phyloP scores from a whole-genome alignment of 176 grass and related monocot species.

The Raddia guianensis region DNA sequence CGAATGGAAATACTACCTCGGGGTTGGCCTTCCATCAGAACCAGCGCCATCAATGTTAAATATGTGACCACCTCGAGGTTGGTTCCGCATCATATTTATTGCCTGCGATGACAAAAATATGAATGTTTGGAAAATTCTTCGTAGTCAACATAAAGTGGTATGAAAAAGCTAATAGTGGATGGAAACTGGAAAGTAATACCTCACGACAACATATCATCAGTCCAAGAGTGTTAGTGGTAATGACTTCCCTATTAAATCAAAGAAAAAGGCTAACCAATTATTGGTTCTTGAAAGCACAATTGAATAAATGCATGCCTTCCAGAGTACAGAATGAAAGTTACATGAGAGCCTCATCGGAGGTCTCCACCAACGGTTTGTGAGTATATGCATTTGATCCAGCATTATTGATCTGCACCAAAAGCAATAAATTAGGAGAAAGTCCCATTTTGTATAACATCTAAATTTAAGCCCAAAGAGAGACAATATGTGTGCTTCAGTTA shows the following conservation, averaged over 20 bases:
- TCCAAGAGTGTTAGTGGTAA: constrained; percentile 94
- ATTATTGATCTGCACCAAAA: constrained; percentile 83
- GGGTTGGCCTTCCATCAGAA: constrained; percentile 98
- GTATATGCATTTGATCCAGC: constrained; percentile 99
- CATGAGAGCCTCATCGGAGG: constrained; percentile 95
- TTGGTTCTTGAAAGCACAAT: not conserved
- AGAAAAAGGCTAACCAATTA: constrained; percentile 30
- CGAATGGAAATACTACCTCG: constrained; percentile 61
- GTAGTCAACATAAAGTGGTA: constrained; percentile 7
- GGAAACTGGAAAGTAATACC: constrained; percentile 55
- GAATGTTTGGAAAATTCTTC: constrained; percentile 20
- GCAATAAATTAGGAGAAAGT: constrained; percentile 25
- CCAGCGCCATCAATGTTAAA: constrained; percentile 99
- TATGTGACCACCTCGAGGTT: constrained; percentile 89
- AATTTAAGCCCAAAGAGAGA: constrained; percentile 1
- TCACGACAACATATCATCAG: constrained; percentile 97
- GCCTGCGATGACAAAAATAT: constrained; percentile 56
- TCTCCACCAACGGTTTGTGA: constrained; percentile 86
- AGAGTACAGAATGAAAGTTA: constrained; percentile 49
- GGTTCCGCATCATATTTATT: constrained; percentile 98
- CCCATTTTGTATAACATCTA: not conserved
- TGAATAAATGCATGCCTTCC: not conserved
- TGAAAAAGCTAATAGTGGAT: constrained; percentile 38
- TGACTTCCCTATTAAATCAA: constrained; percentile 72
- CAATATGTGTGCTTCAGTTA: not conserved